Evolutionary conservation across 225 moss, liverwort and hornwort genomes (phyloP).

Genomic region (Pseudoscleropodium purum): DNA sequence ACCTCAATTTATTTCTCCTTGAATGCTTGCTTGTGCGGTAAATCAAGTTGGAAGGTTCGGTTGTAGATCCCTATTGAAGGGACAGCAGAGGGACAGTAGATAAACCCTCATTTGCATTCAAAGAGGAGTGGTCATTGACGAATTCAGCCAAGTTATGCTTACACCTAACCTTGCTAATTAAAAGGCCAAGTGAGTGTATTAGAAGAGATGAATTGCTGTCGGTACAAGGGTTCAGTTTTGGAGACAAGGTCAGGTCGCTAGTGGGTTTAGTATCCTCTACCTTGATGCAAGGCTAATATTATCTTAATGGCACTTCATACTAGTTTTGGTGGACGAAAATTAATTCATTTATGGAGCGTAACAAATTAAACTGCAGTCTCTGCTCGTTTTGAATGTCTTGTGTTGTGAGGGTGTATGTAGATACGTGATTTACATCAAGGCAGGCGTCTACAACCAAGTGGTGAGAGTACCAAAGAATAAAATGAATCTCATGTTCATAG

Average conservation of each 20-base stretch:
- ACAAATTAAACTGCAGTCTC: neutral
- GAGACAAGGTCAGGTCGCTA: neutral
- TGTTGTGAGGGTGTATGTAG: neutral
- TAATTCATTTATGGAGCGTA: no score
- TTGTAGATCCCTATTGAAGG: neutral
- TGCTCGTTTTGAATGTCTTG: neutral
- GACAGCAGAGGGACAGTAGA: no score
- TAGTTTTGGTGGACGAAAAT: neutral
- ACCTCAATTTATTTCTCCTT: neutral
- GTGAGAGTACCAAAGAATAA: slow-evolving; percentile 52
- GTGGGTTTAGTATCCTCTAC: no score
- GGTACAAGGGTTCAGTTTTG: neutral
- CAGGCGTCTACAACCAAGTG: slow-evolving; percentile 46
- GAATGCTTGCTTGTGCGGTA: neutral
- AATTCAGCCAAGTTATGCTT: neutral
- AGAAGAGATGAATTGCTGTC: neutral
- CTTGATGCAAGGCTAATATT: neutral
- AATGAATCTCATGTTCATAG: slow-evolving; percentile 58
- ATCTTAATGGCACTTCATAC: neutral
- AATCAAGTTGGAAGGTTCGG: neutral
- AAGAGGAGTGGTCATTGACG: neutral
- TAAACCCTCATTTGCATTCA: neutral
- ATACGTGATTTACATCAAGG: slow-evolving; percentile 75
- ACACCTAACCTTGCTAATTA: neutral
- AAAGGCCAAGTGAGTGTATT: neutral